These are phyloP conservation scores for Leavenworthia alabamica DNA, from an alignment of 345 rosid species.

Conservation along the genomic window DNA sequence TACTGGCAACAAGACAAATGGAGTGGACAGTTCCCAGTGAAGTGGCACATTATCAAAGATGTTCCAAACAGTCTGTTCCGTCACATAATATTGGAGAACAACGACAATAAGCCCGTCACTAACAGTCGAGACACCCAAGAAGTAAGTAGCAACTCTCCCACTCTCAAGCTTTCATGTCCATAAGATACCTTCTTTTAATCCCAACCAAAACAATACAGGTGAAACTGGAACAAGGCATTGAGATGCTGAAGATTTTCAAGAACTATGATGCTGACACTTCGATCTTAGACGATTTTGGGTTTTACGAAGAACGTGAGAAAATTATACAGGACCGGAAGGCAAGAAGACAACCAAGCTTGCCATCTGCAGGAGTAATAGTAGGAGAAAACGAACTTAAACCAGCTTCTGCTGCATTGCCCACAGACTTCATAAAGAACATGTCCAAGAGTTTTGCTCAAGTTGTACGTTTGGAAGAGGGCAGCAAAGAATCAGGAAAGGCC, in stretches of 20 bases:
- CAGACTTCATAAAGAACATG: constrained; percentile 69
- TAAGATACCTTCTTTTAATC: background rate
- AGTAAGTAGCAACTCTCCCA: constrained; percentile 31
- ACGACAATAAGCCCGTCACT: constrained; percentile 87
- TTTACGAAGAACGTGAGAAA: constrained; percentile 80
- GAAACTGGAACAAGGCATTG: constrained; percentile 72
- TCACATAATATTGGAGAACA: constrained; percentile 72
- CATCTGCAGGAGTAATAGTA: constrained; percentile 35
- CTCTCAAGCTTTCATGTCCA: constrained; percentile 3
- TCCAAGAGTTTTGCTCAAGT: constrained; percentile 74
- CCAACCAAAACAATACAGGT: constrained; percentile 46
- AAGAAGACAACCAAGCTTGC: constrained; percentile 54
- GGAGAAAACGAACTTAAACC: constrained; percentile 53
- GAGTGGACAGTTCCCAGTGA: constrained; percentile 83
- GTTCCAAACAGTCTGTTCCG: constrained; percentile 84
- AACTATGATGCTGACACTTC: constrained; percentile 61
- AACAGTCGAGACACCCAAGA: constrained; percentile 94
- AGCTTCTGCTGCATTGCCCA: constrained; percentile 33
- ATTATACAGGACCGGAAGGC: constrained; percentile 73
- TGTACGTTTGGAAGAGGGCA: constrained; percentile 58
- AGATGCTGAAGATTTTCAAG: constrained; percentile 71
- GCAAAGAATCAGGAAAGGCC: constrained; percentile 39
- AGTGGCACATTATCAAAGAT: constrained; percentile 92
- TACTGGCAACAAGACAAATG: constrained; percentile 98
- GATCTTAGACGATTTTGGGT: constrained; percentile 80